Evolutionary conservation across 2,329 filamentous ascomycete genomes (phyloP), one percentile per base, ranked within the genome.

Genomic region (Beauveria caledonica): DNA sequence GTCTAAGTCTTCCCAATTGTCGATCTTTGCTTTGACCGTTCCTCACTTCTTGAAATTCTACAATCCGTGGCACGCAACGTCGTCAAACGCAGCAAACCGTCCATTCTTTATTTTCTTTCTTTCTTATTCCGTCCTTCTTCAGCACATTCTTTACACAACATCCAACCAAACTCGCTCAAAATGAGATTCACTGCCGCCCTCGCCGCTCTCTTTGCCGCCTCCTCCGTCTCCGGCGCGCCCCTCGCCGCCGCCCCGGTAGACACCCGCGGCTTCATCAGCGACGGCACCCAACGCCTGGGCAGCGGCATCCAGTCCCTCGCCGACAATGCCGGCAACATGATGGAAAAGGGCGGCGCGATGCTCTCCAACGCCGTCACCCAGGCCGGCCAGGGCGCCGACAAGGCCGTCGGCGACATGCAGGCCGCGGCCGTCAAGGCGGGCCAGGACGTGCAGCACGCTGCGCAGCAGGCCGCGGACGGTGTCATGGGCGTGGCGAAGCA

Each of bases 271-370:
- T 10, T 15, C 15, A 17, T 58, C 7, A 17, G 29, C 45, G 55
- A 58, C 21, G 55, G 45, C 55, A 17, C 11, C 33, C 21, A 50
- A 6, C 17, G 17, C 5, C 4, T 58, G 23, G 36, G 55, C 45
- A 21, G 29, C 55, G 55, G 17, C 2, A 50, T 58, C 23, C 29
- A 58, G 6, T 19, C 27, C 21, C 3, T 40, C 11, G 44, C 55
- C 45, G 40, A 50, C 55, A 50, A 50, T 23, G 55, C 46, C 9
- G 55, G 44, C 45, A 40, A 50, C 33, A 58, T 58, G 55, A 10
- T 58, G 29, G 45, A 49, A 7, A 19, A 58, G 4, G 55, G 44
- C 45, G 55, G 55, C 33, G 19, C 13, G 21, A 42, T 36, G 19
- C 3, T 58, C 23, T 25, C 45, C 55, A 21, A 10, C 21, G 36